Percentiles rank a stretch among this genome's conserved stretches.
phyloP scores from a whole-genome alignment of 805 yeast genomes.

The Wickerhamiella dianesei region DNA sequence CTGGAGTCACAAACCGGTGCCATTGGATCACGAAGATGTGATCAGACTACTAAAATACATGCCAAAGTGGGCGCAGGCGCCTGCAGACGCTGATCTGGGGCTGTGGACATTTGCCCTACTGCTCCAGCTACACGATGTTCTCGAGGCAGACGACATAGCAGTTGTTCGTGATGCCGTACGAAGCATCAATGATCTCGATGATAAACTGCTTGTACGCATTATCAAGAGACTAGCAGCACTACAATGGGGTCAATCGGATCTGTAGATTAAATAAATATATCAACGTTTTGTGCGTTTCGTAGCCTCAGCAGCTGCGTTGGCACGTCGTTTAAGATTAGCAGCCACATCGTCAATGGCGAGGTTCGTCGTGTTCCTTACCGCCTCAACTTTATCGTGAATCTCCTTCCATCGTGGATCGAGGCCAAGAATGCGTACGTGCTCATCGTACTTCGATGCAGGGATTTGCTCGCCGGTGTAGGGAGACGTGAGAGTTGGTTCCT shows the following conservation, averaged over 20 bases:
- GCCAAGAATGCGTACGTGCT: constrained; percentile 54
- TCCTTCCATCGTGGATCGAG: constrained; percentile 68
- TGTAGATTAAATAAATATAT: background rate
- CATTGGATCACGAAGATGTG: constrained; percentile 28
- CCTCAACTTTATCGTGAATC: constrained; percentile 35
- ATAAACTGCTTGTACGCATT: background rate
- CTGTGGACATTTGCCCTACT: constrained; percentile 33
- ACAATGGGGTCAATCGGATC: background rate
- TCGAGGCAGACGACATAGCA: constrained; percentile 30
- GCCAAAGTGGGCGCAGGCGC: constrained; percentile 30
- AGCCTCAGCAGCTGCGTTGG: background rate
- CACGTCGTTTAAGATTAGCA: constrained; percentile 25
- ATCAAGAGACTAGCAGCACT: background rate
- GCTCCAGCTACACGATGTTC: constrained; percentile 28
- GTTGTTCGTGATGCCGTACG: constrained; percentile 30
- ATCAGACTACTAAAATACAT: constrained; percentile 31
- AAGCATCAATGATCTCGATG: background rate
- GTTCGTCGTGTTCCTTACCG: constrained; percentile 25
- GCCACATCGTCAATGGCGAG: constrained; percentile 25
- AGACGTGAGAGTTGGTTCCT: constrained; percentile 40
- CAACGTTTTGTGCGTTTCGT: background rate
- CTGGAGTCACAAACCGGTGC: constrained; percentile 23
- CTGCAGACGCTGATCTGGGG: background rate
- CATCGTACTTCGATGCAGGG: constrained; percentile 51
- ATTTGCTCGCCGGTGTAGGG: constrained; percentile 66